Evolutionary conservation across 2,329 filamentous ascomycete genomes (phyloP), one percentile per base, ranked within the genome.

Genomic region (Verticillium nonalfalfae): DNA sequence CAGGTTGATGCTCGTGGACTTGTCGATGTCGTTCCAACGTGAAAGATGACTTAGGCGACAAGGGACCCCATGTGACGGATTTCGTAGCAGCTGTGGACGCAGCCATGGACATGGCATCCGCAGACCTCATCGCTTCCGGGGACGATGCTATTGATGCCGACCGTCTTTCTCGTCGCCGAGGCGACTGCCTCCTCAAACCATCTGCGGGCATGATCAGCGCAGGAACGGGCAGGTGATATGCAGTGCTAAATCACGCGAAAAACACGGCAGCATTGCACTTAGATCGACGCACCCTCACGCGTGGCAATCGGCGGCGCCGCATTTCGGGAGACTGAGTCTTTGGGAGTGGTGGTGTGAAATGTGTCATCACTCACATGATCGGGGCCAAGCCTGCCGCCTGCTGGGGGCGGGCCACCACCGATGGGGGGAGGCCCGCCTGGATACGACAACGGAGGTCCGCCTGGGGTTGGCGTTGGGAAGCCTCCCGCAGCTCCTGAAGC

Each of bases 41-140:
- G 60, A 70, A 75, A 0, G 77, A 77, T 15, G 79, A 82, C 59
- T 79, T 76, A 0, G 81, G 81, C 2, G 81, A 83, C 50, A 84
- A 67, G 0, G 81, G 81, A 2, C 77, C 74, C 60, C 82, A 84
- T 1, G 71, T 66, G 1, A 83, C 79, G 1, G 77, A 77, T 63
- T 81, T 81, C 26, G 72, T 62, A 11, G 65, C 63, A 14, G 63
- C 61, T n/a, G 54, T 56, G 3, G 54, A 56, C 54, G 7, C 54
- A 13, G 10, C 45, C 10, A 18, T 18, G 1, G 45, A 52, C 18
- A 52, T n/a, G n/a, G 45, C 18, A 18, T 52, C 39, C 15, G 9
- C 9, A 45, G 39, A n/a, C 39, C 39, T 15, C 39, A n/a, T n/a
- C 9, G 15, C 39, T 18, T 45, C 45, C 4, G 65, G 62, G 4